These are phyloP conservation scores for Eleusine coracana DNA, from an alignment of 176 grass and related monocot genomes.

Conservation along the genomic window DNA sequence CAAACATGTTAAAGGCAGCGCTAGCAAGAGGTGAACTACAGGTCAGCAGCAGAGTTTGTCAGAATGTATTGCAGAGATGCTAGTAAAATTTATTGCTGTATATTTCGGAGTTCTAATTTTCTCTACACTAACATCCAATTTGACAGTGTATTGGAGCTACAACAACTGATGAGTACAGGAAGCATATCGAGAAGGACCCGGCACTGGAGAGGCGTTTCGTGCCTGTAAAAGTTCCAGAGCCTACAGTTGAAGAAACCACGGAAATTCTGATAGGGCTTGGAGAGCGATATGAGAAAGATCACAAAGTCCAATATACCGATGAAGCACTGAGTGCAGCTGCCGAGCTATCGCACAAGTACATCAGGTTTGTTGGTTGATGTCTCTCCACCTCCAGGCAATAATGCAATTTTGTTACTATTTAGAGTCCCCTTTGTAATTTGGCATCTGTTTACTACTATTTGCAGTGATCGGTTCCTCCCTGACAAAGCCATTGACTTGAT, in stretches of 20 bases:
- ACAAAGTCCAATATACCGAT: conserved; percentile 74
- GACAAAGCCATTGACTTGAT: conserved; percentile 93
- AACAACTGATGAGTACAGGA: conserved; percentile 79
- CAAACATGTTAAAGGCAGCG: conserved; percentile 92
- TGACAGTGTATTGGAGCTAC: conserved; percentile 69
- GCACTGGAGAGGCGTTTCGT: conserved; percentile 85
- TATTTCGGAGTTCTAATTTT: too few relatives aligned
- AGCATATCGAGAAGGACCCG: conserved; percentile 89
- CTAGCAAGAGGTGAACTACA: conserved; percentile 94
- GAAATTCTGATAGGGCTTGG: conserved; percentile 74
- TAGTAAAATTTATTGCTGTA: too few relatives aligned
- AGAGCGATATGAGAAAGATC: conserved; percentile 81
- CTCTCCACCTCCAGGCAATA: neutral
- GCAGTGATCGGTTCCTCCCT: conserved; percentile 76
- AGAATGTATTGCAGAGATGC: too few relatives aligned
- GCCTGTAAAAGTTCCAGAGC: conserved; percentile 78
- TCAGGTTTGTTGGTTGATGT: conserved; percentile 46
- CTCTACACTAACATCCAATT: too few relatives aligned
- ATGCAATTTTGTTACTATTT: neutral
- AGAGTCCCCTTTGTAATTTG: too few relatives aligned
- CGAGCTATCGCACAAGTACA: conserved; percentile 79
- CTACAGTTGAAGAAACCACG: conserved; percentile 78
- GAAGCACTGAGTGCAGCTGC: conserved; percentile 68
- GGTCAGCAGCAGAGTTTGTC: conserved; percentile 27
- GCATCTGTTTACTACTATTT: neutral